Evolutionary conservation across 768 basidiomycete species (phyloP).

Genomic region (Grammothele lineata): DNA sequence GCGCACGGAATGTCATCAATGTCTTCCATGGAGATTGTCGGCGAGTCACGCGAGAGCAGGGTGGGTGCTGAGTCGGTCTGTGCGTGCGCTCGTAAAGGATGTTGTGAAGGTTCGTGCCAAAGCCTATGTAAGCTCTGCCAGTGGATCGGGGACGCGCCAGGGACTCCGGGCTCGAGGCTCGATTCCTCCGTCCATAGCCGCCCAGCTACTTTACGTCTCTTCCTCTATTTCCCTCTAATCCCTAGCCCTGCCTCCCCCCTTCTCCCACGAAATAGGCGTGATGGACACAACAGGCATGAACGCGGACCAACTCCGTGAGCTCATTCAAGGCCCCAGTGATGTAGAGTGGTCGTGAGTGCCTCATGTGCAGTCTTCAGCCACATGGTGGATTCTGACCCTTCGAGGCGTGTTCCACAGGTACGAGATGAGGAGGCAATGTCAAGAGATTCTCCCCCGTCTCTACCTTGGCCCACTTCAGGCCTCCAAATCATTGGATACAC

Average conservation of each 20-base stretch:
- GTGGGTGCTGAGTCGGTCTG: too few species aligned
- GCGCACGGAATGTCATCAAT: constrained; percentile 62
- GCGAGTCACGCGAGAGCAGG: too few species aligned
- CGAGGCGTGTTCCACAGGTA: constrained; percentile 45
- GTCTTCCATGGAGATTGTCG: constrained; percentile 34
- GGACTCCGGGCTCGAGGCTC: too few species aligned
- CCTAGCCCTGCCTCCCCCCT: not conserved
- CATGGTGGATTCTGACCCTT: not conserved
- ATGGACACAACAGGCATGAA: constrained; percentile 1
- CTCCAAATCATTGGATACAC: constrained; percentile 73
- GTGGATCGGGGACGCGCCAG: too few species aligned
- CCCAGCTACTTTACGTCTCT: not conserved
- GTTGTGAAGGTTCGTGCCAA: too few species aligned
- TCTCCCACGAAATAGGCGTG: too few species aligned
- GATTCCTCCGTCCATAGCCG: too few species aligned
- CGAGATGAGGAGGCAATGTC: constrained; percentile 94
- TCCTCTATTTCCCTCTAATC: not conserved
- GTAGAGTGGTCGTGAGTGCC: constrained; percentile 74
- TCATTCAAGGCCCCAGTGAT: constrained; percentile 77
- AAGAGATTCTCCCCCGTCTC: constrained; percentile 83
- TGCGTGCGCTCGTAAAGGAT: too few species aligned
- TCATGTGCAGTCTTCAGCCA: constrained; percentile 2
- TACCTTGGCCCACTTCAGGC: constrained; percentile 85
- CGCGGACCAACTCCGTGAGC: constrained; percentile 43
- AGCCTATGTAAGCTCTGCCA: too few species aligned